These are phyloP conservation scores for Tetracentron sinense DNA, from an alignment of 164 flowering plant genomes.

Conservation along the genomic window DNA sequence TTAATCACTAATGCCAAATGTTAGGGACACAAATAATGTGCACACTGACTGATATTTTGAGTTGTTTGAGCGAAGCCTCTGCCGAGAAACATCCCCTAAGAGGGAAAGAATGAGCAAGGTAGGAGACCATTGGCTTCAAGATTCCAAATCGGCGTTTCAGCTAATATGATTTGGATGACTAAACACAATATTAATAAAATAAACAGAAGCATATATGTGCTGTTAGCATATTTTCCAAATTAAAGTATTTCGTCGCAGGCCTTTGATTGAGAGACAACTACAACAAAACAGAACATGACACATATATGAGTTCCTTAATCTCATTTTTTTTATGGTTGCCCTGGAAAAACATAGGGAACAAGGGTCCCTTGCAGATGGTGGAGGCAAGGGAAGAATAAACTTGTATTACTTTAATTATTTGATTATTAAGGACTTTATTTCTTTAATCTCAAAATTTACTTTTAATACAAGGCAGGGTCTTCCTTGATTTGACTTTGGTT, in stretches of 20 bases:
- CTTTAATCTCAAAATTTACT: not conserved
- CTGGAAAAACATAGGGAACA: not conserved
- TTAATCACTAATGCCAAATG: not conserved
- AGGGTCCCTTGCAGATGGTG: too few relatives aligned
- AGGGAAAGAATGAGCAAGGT: not conserved
- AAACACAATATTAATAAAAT: too few relatives aligned
- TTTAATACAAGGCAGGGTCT: constrained; percentile 1
- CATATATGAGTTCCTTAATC: not conserved
- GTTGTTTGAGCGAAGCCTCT: not conserved
- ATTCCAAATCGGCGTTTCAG: not conserved
- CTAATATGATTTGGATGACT: not conserved
- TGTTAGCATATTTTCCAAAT: not conserved
- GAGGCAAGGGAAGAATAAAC: not conserved
- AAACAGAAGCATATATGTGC: not conserved
- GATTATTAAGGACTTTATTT: not conserved
- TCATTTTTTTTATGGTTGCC: not conserved
- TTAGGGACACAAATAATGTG: not conserved
- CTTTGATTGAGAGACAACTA: not conserved
- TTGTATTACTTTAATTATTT: not conserved
- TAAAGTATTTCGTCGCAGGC: not conserved
- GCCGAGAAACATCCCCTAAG: too few relatives aligned
- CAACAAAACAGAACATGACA: not conserved
- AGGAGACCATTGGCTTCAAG: not conserved
- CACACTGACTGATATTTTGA: not conserved
- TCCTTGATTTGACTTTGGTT: constrained; percentile 7